These are phyloP conservation scores for Trichoderma harzianum DNA, from an alignment of 2,329 filamentous ascomycete genomes.

Conservation along the genomic window DNA sequence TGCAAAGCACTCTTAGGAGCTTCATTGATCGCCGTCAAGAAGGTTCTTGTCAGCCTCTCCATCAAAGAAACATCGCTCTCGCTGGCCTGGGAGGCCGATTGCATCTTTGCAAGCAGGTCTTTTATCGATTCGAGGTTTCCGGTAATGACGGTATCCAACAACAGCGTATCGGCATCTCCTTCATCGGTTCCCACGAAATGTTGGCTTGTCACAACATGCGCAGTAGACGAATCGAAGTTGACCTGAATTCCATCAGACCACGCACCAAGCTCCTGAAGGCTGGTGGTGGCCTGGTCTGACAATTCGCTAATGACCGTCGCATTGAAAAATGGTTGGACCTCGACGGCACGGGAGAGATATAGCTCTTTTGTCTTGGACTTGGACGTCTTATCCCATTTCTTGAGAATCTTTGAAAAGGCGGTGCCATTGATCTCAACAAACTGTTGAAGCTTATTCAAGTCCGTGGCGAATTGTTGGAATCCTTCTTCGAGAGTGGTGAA, in stretches of 20 bases:
- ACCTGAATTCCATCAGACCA: constrained; percentile 97
- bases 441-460: constrained; percentile 96
- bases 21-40: constrained; percentile 84
- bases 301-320: constrained; percentile 93
- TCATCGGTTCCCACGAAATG: constrained; percentile 74
- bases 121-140: constrained; percentile 74
- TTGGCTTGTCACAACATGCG: constrained; percentile 64
- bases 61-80: constrained; percentile 55
- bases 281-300: constrained; percentile 96
- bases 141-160: constrained; percentile 80
- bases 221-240: constrained; percentile 63
- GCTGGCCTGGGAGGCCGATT: constrained; percentile 49
- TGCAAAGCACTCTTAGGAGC: constrained; percentile 73
- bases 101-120: constrained; percentile 77
- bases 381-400: constrained; percentile 99
- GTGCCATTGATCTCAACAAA: constrained; percentile 98
- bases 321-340: constrained; percentile 98
- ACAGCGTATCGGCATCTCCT: constrained; percentile 81
- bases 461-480: constrained; percentile 94
- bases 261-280: constrained; percentile 86
- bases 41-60: constrained; percentile 84
- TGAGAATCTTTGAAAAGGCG: constrained; percentile 96
- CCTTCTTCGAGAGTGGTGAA: constrained; percentile 95
- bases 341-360: constrained; percentile 91
- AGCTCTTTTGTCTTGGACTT: constrained; percentile 98